phyloP scores from a whole-genome alignment of 2,329 filamentous ascomycete species.

The Calonectria pseudoturangicola region DNA sequence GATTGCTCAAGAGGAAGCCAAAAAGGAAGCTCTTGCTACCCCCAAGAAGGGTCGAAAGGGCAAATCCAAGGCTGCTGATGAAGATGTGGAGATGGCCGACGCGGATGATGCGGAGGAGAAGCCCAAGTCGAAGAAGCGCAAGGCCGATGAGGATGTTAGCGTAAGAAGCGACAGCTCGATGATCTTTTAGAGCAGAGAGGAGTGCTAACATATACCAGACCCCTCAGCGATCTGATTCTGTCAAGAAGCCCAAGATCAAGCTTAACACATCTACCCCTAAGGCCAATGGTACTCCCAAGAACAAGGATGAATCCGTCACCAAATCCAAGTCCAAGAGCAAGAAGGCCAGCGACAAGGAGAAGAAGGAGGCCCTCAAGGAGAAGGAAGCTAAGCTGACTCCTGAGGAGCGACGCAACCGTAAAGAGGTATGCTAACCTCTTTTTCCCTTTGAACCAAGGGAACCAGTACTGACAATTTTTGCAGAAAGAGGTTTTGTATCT shows the following conservation, averaged over 20 bases:
- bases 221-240: constrained; percentile 75
- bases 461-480: constrained; percentile 57
- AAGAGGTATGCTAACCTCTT: constrained; percentile 69
- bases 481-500: constrained; percentile 91
- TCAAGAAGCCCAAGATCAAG: constrained; percentile 82
- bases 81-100: constrained; percentile 78
- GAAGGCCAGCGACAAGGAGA: constrained; percentile 74
- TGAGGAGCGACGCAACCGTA: constrained; percentile 75
- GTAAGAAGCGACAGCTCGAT: constrained; percentile 54
- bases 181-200: background rate
- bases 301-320: constrained; percentile 70
- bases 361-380: constrained; percentile 72
- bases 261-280: constrained; percentile 80
- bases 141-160: constrained; percentile 86
- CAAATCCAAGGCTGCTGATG: constrained; percentile 72
- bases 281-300: constrained; percentile 78
- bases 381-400: constrained; percentile 76
- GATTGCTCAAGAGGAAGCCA: constrained; percentile 73
- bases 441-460: background rate
- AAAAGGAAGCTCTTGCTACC: constrained; percentile 62
- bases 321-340: constrained; percentile 75
- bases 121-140: constrained; percentile 84
- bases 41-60: constrained; percentile 66
- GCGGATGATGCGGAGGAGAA: constrained; percentile 76
- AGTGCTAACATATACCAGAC: constrained; percentile 62